phyloP scores from a whole-genome alignment of 1,284 basidiomycete species.

The Flammula alnicola region DNA sequence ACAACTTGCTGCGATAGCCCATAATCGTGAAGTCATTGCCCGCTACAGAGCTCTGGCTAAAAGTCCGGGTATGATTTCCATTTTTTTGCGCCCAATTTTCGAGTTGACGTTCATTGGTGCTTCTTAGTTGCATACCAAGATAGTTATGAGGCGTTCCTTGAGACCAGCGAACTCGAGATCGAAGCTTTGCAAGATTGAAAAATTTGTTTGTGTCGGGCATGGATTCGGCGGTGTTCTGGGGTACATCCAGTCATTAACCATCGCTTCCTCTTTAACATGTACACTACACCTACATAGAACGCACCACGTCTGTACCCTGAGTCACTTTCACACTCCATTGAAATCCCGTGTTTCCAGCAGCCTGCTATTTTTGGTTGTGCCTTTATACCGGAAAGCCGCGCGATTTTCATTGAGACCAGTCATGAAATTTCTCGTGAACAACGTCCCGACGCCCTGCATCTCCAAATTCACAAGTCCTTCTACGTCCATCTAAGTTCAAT shows the following conservation, averaged over 20 bases:
- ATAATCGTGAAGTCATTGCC: constrained; percentile 72
- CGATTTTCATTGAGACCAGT: not conserved
- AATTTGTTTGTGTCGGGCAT: not conserved
- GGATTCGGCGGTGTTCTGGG: not conserved
- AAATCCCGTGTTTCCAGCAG: not conserved
- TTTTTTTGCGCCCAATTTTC: not conserved
- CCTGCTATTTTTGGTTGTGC: not conserved
- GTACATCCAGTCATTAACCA: not conserved
- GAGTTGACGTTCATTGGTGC: not conserved
- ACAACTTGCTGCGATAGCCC: constrained; percentile 72
- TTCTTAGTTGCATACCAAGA: constrained; percentile 53
- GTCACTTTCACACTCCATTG: not conserved
- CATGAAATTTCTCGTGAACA: constrained; percentile 1
- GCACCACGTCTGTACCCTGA: no score
- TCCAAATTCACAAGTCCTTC: constrained; percentile 1
- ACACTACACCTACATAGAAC: not conserved
- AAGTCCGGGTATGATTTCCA: constrained; percentile 47
- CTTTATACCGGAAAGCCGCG: constrained; percentile 9
- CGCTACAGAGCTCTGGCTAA: constrained; percentile 59
- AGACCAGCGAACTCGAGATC: constrained; percentile 62
- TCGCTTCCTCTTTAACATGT: not conserved
- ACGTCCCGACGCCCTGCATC: constrained; percentile 2
- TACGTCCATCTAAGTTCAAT: not conserved
- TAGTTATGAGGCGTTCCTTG: constrained; percentile 61
- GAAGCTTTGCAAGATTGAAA: constrained; percentile 61